These are phyloP conservation scores for Boletus huronensis DNA, from an alignment of 768 basidiomycete genomes.

Conservation along the genomic window DNA sequence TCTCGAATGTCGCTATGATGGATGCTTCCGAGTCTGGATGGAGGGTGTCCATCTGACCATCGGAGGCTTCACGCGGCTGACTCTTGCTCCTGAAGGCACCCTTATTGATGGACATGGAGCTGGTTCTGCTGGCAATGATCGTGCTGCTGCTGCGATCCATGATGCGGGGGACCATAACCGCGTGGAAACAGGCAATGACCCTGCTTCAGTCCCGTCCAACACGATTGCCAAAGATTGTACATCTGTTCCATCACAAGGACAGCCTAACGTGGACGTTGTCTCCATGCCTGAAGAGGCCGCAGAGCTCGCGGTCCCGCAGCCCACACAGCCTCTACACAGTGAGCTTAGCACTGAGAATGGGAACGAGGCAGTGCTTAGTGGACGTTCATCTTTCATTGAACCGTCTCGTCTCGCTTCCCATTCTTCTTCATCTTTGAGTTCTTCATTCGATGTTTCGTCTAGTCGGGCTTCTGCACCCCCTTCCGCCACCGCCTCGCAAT, in stretches of 20 bases:
- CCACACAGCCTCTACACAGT: conserved; percentile 15
- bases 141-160: conserved; percentile 13
- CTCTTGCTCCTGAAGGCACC: conserved; percentile 40
- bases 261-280: conserved; percentile 20
- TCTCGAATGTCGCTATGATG: conserved; percentile 38
- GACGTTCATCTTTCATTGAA: conserved; percentile 25
- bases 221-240: conserved; percentile 10
- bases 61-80: conserved; percentile 58
- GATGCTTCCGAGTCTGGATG: conserved; percentile 40
- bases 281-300: conserved; percentile 19
- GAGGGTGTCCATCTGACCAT: conserved; percentile 40
- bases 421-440: conserved; percentile 32
- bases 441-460: conserved; percentile 45
- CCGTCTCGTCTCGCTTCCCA: conserved; percentile 32
- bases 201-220: conserved; percentile 26
- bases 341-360: conserved; percentile 20
- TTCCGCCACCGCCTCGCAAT: conserved; percentile 29
- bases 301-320: conserved; percentile 18
- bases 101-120: conserved; percentile 36
- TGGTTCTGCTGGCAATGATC: conserved; percentile 31
- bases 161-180: conserved; percentile 13
- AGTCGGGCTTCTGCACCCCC: conserved; percentile 38
- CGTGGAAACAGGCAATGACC: conserved; percentile 23
- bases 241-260: conserved; percentile 17
- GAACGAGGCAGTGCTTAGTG: conserved; percentile 13